phyloP scores from a whole-genome alignment of 1,284 basidiomycete species.

The Schizophyllum amplum region DNA sequence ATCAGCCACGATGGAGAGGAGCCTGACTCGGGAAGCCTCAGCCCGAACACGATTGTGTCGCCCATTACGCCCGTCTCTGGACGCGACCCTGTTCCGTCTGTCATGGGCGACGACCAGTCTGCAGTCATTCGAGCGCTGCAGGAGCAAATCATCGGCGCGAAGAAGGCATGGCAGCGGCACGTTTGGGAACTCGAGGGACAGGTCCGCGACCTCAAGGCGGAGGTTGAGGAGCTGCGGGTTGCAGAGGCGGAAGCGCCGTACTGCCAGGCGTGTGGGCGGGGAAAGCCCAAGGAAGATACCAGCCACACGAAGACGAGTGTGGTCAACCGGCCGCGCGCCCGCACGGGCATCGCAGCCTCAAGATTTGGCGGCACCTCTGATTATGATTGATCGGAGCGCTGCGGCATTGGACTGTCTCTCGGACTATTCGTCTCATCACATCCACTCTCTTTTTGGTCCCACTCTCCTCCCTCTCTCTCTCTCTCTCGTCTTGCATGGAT shows the following conservation, averaged over 20 bases:
- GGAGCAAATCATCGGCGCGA: constrained; percentile 50
- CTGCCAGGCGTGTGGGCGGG: constrained; percentile 57
- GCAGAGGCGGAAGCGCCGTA: constrained; percentile 30
- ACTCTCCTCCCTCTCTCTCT: not conserved
- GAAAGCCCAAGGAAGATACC: constrained; percentile 20
- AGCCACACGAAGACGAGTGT: constrained; percentile 29
- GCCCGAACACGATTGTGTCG: constrained; percentile 36
- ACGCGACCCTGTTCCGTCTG: constrained; percentile 15
- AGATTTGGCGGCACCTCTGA: constrained; percentile 44
- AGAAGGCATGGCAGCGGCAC: constrained; percentile 60
- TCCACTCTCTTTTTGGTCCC: not conserved
- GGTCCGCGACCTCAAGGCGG: constrained; percentile 59
- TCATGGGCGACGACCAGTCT: constrained; percentile 34
- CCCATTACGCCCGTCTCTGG: constrained; percentile 42
- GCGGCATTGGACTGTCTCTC: not conserved
- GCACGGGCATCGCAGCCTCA: constrained; percentile 45
- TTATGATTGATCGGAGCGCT: constrained; percentile 27
- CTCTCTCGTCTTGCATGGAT: constrained; percentile 2
- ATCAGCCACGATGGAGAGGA: constrained; percentile 32
- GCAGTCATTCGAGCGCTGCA: constrained; percentile 46
- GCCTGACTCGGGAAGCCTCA: constrained; percentile 40
- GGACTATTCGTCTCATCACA: not conserved
- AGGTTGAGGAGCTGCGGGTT: constrained; percentile 49
- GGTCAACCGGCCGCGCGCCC: constrained; percentile 60
- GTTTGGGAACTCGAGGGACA: constrained; percentile 70